Base-by-base conservation (phyloP, 345 rosid species). In the Brassica rapa region DNA sequence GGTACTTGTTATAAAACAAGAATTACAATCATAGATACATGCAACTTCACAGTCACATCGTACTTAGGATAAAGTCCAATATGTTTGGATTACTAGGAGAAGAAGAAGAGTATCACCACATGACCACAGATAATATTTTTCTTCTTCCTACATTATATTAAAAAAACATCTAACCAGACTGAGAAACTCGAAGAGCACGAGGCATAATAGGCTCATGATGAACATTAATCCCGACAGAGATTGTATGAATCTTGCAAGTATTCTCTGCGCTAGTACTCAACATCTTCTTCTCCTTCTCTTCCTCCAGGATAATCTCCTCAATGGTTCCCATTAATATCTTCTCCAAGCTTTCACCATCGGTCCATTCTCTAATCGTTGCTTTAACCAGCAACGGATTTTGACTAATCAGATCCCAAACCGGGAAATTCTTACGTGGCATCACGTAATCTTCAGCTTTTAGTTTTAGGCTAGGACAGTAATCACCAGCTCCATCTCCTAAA, bases 401-500 rank as follows among this genome's bases (percentile, higher is more conserved):
- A 82, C 82, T 68, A 32, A 92, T 92, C n/a, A 92, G 82, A 21
- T 88, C 90, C 98, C 97, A 92, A 4, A 89, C 84, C 1, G 98
- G 97, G 39, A 82, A 94, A 10, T 89, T 84, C 80, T 92, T 92
- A 84, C 96, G 93, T 4, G 97, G 98, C 97, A 94, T 92, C 77
- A 87, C 61, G 66, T 73, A 77, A 81, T 90, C 97, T 49, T 72
- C 66, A 6, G 86, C 75, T 4, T 37, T 66, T 2, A 94, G 95
- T 84, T 82, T 92, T 83, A 94, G 74, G 74, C 86, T 86, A 0
- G 97, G 96, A 70, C 98, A 94, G 76, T 86, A 94, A 74, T 94
- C 98, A 0, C 93, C 96, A 2, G 43, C 75, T 6, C 98, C 98
- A 74, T 94, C 97, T 16, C 98, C 98, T 8, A 90, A 87, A 64